Conservation (phyloP, 2,329 filamentous ascomycete species). For the Penicillium sp. region DNA sequence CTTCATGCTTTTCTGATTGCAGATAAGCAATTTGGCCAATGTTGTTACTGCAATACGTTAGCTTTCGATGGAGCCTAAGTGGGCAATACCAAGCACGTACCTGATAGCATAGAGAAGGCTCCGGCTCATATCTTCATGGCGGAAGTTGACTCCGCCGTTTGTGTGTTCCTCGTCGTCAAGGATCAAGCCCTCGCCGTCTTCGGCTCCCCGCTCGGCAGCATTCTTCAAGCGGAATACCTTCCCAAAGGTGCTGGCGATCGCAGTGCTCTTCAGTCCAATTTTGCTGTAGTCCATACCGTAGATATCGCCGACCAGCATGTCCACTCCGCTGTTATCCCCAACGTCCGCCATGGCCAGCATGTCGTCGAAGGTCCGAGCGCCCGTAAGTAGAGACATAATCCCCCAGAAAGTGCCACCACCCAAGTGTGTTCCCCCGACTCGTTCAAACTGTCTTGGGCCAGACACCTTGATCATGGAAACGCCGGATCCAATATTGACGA, state of each 20-base stretch:
- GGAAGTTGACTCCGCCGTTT: conserved; percentile 58
- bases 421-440: conserved; percentile 91
- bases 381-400: conserved; percentile 83
- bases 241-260: conserved; percentile 94
- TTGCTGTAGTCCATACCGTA: conserved; percentile 96
- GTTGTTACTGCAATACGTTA: conserved; percentile 69
- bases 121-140: conserved; percentile 80
- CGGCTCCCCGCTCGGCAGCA: conserved; percentile 74
- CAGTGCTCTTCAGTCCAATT: conserved; percentile 92
- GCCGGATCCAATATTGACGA: conserved; percentile 97
- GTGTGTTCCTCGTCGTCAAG: conserved; percentile 47
- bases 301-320: conserved; percentile 97
- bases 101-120: conserved; percentile 89
- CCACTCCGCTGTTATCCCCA: conserved; percentile 89
- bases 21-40: conserved; percentile 97
- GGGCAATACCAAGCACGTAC: conserved; percentile 32
- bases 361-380: conserved; percentile 93
- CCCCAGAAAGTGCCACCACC: conserved; percentile 99
- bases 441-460: conserved; percentile 79
- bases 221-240: conserved; percentile 95
- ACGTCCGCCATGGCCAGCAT: conserved; percentile 91
- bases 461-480: conserved; percentile 98
- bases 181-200: conserved; percentile 65
- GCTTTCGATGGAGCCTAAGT: conserved; percentile 1
- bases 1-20: conserved; percentile 90